Conservation (phyloP, 495 filamentous ascomycete species). For the Thermochaetoides thermophila region DNA sequence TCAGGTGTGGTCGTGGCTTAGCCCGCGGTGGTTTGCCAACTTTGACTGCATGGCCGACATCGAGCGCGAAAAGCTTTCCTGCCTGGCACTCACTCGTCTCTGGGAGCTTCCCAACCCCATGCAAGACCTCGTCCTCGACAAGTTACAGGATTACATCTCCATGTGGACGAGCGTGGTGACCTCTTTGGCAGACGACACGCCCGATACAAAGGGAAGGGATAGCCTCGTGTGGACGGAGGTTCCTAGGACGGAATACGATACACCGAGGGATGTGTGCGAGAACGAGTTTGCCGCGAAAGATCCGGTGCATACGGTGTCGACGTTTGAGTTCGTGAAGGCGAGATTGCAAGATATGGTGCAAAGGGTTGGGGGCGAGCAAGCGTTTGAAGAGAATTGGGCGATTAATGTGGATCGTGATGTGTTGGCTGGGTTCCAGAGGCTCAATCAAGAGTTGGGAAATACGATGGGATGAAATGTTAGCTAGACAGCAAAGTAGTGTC, state of each 20-base stretch:
- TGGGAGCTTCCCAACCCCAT: slow-evolving; percentile 46
- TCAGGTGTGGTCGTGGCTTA: slow-evolving; percentile 54
- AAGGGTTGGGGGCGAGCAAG: slow-evolving; percentile 52
- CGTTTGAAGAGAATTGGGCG: slow-evolving; percentile 66
- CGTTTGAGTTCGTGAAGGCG: slow-evolving; percentile 54
- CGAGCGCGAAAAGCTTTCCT: slow-evolving; percentile 64
- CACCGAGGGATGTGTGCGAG: slow-evolving; percentile 39
- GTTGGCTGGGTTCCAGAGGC: slow-evolving; percentile 43
- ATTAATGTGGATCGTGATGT: slow-evolving; percentile 80
- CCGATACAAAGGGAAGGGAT: slow-evolving; percentile 10
- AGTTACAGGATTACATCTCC: slow-evolving; percentile 36
- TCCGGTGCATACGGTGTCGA: slow-evolving; percentile 53
- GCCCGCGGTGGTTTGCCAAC: slow-evolving; percentile 76
- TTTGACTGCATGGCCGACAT: slow-evolving; percentile 69
- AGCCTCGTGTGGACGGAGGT: slow-evolving; percentile 52
- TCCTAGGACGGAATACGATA: slow-evolving; percentile 52
- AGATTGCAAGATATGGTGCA: slow-evolving; percentile 50
- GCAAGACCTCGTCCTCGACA: slow-evolving; percentile 30
- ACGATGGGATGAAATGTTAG: too few species aligned
- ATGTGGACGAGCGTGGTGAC: slow-evolving; percentile 38
- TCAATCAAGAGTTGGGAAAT: too few species aligned
- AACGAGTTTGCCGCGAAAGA: slow-evolving; percentile 45
- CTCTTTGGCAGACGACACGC: slow-evolving; percentile 19
- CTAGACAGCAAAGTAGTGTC: too few species aligned
- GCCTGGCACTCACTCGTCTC: slow-evolving; percentile 66